Conservation (phyloP, 1,284 basidiomycete genomes). For the Veloporphyrellus conicus region DNA sequence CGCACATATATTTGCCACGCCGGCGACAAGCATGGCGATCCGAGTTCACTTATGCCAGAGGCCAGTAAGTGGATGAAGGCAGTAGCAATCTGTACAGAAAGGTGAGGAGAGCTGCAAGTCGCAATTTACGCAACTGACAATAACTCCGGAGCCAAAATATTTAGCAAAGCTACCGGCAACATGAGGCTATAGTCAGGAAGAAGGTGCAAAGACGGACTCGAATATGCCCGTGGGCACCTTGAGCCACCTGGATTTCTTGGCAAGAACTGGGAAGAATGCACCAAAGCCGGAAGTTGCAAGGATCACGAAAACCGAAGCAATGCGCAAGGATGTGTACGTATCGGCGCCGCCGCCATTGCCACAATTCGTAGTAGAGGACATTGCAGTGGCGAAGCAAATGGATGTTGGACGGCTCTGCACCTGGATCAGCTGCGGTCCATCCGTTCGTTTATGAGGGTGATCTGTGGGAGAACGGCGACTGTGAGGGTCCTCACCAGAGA, state of each 20-base stretch:
- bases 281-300: slow-evolving; percentile 64
- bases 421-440: too few species aligned
- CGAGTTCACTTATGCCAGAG: slow-evolving; percentile 70
- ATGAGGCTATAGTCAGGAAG: slow-evolving; percentile 1
- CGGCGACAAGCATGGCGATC: slow-evolving; percentile 66
- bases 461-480: slow-evolving; percentile 21
- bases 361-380: slow-evolving; percentile 28
- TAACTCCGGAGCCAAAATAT: slow-evolving; percentile 93
- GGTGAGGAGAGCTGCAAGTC: slow-evolving; percentile 9
- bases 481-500: slow-evolving; percentile 25
- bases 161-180: slow-evolving; percentile 70
- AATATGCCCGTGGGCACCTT: slow-evolving; percentile 64
- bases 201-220: slow-evolving; percentile 52
- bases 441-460: slow-evolving; percentile 6
- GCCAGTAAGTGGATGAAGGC: slow-evolving; percentile 84
- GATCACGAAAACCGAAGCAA: slow-evolving; percentile 89
- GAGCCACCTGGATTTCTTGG: slow-evolving; percentile 55
- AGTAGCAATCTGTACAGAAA: slow-evolving; percentile 72
- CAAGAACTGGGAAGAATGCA: slow-evolving; percentile 80
- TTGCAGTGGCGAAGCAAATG: slow-evolving; percentile 1
- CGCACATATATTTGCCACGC: slow-evolving; percentile 74
- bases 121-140: slow-evolving; percentile 46
- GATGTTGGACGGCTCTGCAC: too few species aligned
- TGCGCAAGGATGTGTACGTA: slow-evolving; percentile 49
- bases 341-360: slow-evolving; percentile 37